Evolutionary conservation across 2,329 filamentous ascomycete genomes (phyloP), one percentile per base, ranked within the genome.

Genomic region (Claviceps sp.): DNA sequence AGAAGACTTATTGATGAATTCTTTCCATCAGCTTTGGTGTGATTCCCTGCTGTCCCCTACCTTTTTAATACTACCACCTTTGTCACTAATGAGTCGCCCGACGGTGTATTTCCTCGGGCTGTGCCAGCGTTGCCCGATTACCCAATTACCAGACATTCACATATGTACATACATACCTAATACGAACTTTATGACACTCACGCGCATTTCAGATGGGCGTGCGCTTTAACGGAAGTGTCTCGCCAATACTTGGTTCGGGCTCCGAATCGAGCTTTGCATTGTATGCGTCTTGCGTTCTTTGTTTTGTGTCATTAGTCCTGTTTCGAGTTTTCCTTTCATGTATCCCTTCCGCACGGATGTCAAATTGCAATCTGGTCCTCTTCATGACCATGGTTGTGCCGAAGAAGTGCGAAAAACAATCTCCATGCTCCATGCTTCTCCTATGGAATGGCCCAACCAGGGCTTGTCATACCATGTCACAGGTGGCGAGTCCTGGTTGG

Each of bases 321-420:
- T 17, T 37, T 47, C n/a, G 4, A 9, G 11, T n/a, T n/a, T 9
- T 29, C n/a, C 5, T 47, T 17, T 7, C 5, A 22, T 1, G 2
- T 16, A 11, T 38, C 17, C 13, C 16, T 36, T 59, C 71, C 91
- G 90, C 90, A 95, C 87, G 85, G 87, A 95, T 95, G 89, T 96
- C 89, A 95, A 95, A 95, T 95, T 96, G 82, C 90, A 93, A 91
- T 85, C 76, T 80, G 80, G 83, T 82, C 83, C 69, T 68, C 67
- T 66, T 68, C 71, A 83, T 95, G 87, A 85, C 87, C 89, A 82
- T 76, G 79, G 82, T 90, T 93, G 90, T 88, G 90, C 89, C 89
- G 87, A 90, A 95, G 88, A 95, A 88, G 88, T 95, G 89, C 89
- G 93, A 80, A 94, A 76, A 93, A 78, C 64, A 68, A 82, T 67